A percentile compares a stretch with the other conserved stretches of the same genome.
phyloP scores from a whole-genome alignment of 2,329 filamentous ascomycete species.

The Beauveria brongniartii region DNA sequence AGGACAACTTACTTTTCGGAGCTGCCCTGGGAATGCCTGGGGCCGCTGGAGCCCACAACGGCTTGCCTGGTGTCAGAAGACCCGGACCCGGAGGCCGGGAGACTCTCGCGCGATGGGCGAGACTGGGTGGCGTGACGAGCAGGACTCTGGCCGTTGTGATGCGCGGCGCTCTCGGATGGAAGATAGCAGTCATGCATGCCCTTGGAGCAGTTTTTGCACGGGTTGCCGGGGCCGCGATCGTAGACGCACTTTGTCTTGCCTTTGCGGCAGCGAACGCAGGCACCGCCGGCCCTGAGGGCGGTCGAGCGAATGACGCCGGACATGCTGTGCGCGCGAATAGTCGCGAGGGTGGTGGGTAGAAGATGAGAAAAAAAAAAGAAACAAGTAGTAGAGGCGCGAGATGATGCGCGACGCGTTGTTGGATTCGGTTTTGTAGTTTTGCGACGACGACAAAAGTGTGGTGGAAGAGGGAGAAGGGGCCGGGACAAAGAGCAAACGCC shows the following conservation, averaged over 20 bases:
- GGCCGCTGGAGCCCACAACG: constrained; percentile 32
- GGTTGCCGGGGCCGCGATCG: constrained; percentile 53
- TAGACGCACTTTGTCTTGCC: constrained; percentile 59
- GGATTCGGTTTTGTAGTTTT: not conserved
- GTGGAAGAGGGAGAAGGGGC: not conserved
- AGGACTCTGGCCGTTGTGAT: constrained; percentile 51
- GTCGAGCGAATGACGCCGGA: constrained; percentile 46
- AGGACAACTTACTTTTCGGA: constrained; percentile 46
- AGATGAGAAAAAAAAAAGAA: not conserved
- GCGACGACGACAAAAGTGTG: not conserved
- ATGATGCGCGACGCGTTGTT: not conserved
- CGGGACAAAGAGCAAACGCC: constrained; percentile 6
- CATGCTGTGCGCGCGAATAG: constrained; percentile 25
- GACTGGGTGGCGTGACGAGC: constrained; percentile 40
- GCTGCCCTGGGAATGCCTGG: constrained; percentile 38
- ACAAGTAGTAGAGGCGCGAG: not conserved
- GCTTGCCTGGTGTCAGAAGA: constrained; percentile 37
- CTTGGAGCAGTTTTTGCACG: constrained; percentile 56
- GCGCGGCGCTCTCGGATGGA: constrained; percentile 51
- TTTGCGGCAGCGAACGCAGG: constrained; percentile 55
- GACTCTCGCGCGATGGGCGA: constrained; percentile 44
- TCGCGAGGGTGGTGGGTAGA: not conserved
- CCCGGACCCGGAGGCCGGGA: constrained; percentile 44
- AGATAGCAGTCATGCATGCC: constrained; percentile 57
- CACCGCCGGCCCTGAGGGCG: constrained; percentile 51